Base-by-base conservation (phyloP, 2,329 filamentous ascomycete species). In the Chaetomium strumarium region DNA sequence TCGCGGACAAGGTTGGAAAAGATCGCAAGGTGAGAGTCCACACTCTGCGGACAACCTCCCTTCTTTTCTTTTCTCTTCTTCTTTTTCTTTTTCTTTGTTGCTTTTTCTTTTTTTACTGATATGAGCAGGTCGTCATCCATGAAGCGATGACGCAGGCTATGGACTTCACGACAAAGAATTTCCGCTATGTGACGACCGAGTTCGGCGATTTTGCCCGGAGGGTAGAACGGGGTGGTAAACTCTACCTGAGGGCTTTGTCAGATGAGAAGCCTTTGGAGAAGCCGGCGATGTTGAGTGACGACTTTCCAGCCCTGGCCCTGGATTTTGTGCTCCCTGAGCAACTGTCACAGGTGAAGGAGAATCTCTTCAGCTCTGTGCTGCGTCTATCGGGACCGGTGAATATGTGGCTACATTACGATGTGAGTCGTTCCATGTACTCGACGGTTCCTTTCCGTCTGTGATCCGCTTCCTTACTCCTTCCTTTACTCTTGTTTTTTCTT, bases 321-420 rank as follows among this genome's bases (percentile, higher is more conserved):
- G 89, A 95, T 65, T 95, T 95, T 66, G 62, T 66, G 13, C 68
- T 95, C 1, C 88, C 90, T 1, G 60, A 72, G 1, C 73, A 82
- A 55, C 71, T 95, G 10, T 67, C 67, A 0, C 71, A 78, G 33
- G 81, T 88, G 4, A 65, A 64, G 5, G 71, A 83, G n/a, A 81
- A 82, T 56, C 68, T 80, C 3, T 90, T 95, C 65, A 92, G 86
- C 66, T 91, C 88, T 2, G 84, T 90, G 0, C 70, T 95, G 20
- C 79, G 90, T 17, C 83, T 95, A 55, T 92, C 87, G 4, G 88
- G 88, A 1, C 81, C 81, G 1, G 86, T 92, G 11, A 86, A 84
- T 38, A 88, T 96, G 80, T 96, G 91, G 90, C 75, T 95, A 31
- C 89, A 95, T 68, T 95, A 93, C 71, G 88, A 95, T 69, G 84